A percentile compares a stretch with the other conserved stretches of the same genome.
Evolutionary conservation across 2,329 filamentous ascomycete species (phyloP).

Genomic region (Purpureocillium lavendulum): DNA sequence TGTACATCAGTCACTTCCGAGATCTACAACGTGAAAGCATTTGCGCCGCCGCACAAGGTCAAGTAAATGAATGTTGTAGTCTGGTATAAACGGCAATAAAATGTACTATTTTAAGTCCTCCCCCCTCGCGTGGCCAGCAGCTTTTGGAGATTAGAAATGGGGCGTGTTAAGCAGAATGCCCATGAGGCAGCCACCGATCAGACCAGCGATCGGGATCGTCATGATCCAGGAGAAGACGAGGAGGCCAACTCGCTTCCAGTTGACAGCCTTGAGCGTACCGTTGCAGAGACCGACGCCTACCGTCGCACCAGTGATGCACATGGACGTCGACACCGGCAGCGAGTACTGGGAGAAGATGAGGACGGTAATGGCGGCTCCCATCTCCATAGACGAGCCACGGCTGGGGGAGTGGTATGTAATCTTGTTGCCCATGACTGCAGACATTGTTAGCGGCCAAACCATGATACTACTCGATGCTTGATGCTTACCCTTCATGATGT

Average conservation of each 20-base stretch:
- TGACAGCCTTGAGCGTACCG: constrained; percentile 61
- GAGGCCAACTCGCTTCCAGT: constrained; percentile 65
- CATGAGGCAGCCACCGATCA: constrained; percentile 31
- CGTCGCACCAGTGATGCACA: constrained; percentile 74
- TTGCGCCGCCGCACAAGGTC: too few species aligned
- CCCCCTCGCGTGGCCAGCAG: background rate
- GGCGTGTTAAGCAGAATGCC: constrained; percentile 30
- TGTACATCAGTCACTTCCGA: too few species aligned
- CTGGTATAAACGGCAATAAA: too few species aligned
- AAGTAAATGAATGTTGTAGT: too few species aligned
- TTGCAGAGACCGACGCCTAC: constrained; percentile 74
- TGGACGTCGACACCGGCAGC: constrained; percentile 67
- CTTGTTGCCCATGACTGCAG: constrained; percentile 68
- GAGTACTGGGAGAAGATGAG: constrained; percentile 68
- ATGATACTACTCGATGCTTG: background rate
- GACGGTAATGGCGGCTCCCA: constrained; percentile 70
- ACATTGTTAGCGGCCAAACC: background rate
- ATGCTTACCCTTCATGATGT: constrained; percentile 67
- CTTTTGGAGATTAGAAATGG: constrained; percentile 14
- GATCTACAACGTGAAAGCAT: too few species aligned
- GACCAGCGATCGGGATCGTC: constrained; percentile 34
- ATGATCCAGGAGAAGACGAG: constrained; percentile 54
- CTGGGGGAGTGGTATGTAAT: constrained; percentile 59
- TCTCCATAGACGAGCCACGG: constrained; percentile 63
- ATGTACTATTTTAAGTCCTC: too few species aligned